Conservation (phyloP, 768 basidiomycete genomes). For the Russula emetica region DNA sequence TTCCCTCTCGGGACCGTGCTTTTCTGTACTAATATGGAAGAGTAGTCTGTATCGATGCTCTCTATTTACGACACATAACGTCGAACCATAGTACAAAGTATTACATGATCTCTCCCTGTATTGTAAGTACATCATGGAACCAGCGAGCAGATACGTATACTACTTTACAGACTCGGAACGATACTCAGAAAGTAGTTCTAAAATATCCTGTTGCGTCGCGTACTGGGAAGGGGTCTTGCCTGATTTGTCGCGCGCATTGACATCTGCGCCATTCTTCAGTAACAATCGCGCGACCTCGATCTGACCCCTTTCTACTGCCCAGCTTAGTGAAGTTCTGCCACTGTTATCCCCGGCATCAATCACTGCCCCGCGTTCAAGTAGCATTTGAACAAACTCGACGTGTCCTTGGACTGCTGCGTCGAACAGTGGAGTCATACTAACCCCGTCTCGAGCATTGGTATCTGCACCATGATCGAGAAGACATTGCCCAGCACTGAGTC, state of each 20-base stretch:
- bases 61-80: too few relatives aligned
- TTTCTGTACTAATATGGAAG: too few relatives aligned
- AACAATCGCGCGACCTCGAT: not conserved
- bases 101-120: too few relatives aligned
- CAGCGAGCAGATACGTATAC: not conserved
- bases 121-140: too few relatives aligned
- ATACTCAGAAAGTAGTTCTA: not conserved
- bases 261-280: not conserved
- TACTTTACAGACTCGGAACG: not conserved
- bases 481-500: not conserved
- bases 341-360: too few relatives aligned
- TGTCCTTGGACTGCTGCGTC: too few relatives aligned
- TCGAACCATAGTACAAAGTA: too few relatives aligned
- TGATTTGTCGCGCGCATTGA: not conserved
- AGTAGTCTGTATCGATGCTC: too few relatives aligned
- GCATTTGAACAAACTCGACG: too few relatives aligned
- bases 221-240: not conserved
- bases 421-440: not conserved
- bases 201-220: not conserved
- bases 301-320: not conserved
- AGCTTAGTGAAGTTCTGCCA: not conserved
- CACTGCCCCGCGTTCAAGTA: too few relatives aligned
- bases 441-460: not conserved
- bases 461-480: not conserved
- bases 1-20: too few relatives aligned